Percentiles rank a stretch among this genome's conserved stretches.
Evolutionary conservation across 225 moss, liverwort and hornwort genomes (phyloP).

Genomic region (Pseudoscleropodium purum): DNA sequence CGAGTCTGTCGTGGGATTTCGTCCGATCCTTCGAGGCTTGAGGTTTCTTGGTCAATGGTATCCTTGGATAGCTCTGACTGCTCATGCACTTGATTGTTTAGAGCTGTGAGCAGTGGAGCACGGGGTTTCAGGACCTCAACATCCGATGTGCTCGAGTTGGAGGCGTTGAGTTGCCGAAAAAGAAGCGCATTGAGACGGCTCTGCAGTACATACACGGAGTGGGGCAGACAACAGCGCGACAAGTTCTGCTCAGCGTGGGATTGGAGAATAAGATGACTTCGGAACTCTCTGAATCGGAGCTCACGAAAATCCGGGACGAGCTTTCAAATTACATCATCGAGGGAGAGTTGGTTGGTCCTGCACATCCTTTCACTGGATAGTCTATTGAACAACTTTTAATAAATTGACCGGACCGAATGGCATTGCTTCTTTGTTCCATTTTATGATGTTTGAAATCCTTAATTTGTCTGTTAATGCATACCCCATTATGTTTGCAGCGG

Average conservation of each 20-base stretch:
- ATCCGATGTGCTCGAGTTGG: conserved; percentile 76
- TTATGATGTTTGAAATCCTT: not conserved
- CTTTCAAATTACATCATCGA: conserved; percentile 63
- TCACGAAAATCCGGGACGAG: conserved; percentile 61
- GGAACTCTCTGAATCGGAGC: conserved; percentile 56
- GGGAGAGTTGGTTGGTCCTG: conserved; percentile 48
- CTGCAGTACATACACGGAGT: conserved; percentile 74
- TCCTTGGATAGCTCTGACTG: not conserved
- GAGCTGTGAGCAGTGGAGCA: not conserved
- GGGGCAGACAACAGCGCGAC: conserved; percentile 62
- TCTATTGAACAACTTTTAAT: not conserved
- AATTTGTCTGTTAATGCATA: not conserved
- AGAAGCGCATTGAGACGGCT: conserved; percentile 72
- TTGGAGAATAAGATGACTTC: conserved; percentile 66
- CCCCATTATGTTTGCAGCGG: conserved; percentile 17
- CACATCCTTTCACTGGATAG: not conserved
- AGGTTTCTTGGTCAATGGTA: not conserved
- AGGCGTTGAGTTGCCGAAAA: conserved; percentile 74
- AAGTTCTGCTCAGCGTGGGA: conserved; percentile 54
- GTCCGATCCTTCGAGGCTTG: not conserved
- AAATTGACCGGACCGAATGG: not conserved
- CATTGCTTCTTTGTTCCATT: not conserved
- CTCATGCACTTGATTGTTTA: not conserved
- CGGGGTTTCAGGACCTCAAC: conserved; percentile 18
- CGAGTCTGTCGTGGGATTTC: not conserved